Evolutionary conservation across 345 rosid species (phyloP), one percentile per base, ranked within the genome.

Genomic region (Acer saccharum): DNA sequence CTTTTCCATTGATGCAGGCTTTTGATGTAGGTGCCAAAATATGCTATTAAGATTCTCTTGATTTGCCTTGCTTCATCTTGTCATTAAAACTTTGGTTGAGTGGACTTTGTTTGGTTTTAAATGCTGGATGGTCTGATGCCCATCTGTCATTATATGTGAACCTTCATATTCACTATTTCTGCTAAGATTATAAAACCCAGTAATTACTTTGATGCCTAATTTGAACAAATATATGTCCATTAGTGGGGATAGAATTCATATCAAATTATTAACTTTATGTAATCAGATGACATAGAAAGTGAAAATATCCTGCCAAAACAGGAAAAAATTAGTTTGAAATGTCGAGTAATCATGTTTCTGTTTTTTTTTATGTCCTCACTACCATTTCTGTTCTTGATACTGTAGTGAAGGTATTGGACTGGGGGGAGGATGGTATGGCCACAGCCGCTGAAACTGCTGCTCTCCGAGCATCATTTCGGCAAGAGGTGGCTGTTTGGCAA

Each of bases 401-500:
- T 81, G 21, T 71, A 91, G 97, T 93, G 76, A 93, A 93, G 81
- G 79, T 90, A 23, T 84, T 93, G 82, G 94, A 93, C 65, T 93
- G 95, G 97, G 97, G 95, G 21, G 95, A 88, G 83, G 95, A 93
- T 79, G 94, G 94, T 25, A 67, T 81, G 46, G 83, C 86, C 52
- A 82, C 97, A 25, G 82, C 87, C 10, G 86, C 91, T 74, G 93
- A 87, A 81, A 79, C 91, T 46, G 83, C 91, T 2, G 84, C 90
- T 65, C 79, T 93, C 7, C 87, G 95, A 77, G 71, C 91, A 77
- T 88, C 97, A 81, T 93, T 93, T 74, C 88, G 73, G 76, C 91
- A 93, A 85, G 97, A 93, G 85, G 97, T 93, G 75, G 95, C 93
- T 76, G 95, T 93, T 77, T 93, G 97, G 95, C 90, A 93, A 82